These are phyloP conservation scores for Trapa bicornis DNA, from an alignment of 345 rosid species.

Conservation along the genomic window DNA sequence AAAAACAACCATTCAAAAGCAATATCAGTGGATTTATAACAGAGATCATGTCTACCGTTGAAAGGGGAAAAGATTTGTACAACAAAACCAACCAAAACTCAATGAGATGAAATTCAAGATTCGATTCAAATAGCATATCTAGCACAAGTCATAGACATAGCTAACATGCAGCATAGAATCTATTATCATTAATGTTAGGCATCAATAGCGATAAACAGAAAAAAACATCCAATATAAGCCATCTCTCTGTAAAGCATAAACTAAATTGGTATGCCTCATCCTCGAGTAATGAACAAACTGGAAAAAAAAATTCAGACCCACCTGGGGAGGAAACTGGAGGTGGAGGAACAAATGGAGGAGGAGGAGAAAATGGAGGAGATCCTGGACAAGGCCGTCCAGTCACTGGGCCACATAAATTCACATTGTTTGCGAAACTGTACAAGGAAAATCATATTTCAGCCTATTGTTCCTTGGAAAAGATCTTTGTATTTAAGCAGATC, in stretches of 20 bases:
- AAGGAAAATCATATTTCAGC: conserved; percentile 6
- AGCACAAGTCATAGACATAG: background rate
- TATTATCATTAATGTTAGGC: background rate
- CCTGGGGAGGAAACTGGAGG: conserved; percentile 64
- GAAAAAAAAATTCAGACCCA: conserved; percentile 12
- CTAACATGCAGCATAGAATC: background rate
- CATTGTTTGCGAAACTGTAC: conserved; percentile 92
- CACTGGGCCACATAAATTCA: conserved; percentile 90
- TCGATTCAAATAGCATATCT: background rate
- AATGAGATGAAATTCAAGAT: background rate
- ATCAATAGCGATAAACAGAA: background rate
- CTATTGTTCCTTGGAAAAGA: background rate
- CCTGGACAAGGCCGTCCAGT: conserved; percentile 95
- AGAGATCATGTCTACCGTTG: too few species aligned
- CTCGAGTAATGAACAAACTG: background rate
- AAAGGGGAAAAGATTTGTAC: background rate
- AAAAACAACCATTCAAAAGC: background rate
- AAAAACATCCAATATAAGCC: background rate
- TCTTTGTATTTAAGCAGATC: background rate
- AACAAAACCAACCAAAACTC: background rate
- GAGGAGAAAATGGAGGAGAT: conserved; percentile 99
- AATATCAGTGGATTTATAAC: background rate
- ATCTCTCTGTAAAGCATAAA: background rate
- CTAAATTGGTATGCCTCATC: background rate
- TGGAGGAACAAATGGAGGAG: conserved; percentile 91